Percentiles rank a stretch among this genome's conserved stretches.
phyloP scores from a whole-genome alignment of 805 yeast species.

The Yarrowia keelungensis region DNA sequence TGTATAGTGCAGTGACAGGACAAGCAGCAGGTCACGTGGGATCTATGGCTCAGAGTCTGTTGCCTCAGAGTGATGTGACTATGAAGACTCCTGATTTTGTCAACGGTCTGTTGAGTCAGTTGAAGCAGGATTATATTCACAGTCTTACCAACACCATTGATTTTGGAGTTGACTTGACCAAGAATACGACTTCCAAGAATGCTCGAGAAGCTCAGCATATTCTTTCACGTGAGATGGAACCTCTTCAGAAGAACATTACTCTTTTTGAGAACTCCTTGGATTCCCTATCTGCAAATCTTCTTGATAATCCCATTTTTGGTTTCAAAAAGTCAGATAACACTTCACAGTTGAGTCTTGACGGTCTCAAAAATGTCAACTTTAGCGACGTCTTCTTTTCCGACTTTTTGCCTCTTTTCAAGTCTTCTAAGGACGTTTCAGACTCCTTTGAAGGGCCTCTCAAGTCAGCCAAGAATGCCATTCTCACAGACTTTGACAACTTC shows the following conservation, averaged over 20 bases:
- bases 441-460: constrained; percentile 1
- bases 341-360: not conserved
- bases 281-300: not conserved
- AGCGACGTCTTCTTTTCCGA: not conserved
- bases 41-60: not conserved
- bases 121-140: not conserved
- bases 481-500: constrained; percentile 6
- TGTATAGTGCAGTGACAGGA: constrained; percentile 13
- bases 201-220: not conserved
- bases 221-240: not conserved
- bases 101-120: not conserved
- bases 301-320: constrained; percentile 8
- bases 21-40: constrained; percentile 19
- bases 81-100: not conserved
- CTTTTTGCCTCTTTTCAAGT: constrained; percentile 2
- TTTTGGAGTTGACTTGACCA: constrained; percentile 9
- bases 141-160: constrained; percentile 1
- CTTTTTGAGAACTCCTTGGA: not conserved
- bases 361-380: not conserved
- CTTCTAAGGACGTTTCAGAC: not conserved
- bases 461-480: not conserved
- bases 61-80: constrained; percentile 4
- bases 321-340: not conserved
- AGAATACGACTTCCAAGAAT: not conserved
- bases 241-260: constrained; percentile 4